A percentile compares a stretch with the other conserved stretches of the same genome.
phyloP scores from a whole-genome alignment of 345 rosid genomes.

The Garcia nutans region DNA sequence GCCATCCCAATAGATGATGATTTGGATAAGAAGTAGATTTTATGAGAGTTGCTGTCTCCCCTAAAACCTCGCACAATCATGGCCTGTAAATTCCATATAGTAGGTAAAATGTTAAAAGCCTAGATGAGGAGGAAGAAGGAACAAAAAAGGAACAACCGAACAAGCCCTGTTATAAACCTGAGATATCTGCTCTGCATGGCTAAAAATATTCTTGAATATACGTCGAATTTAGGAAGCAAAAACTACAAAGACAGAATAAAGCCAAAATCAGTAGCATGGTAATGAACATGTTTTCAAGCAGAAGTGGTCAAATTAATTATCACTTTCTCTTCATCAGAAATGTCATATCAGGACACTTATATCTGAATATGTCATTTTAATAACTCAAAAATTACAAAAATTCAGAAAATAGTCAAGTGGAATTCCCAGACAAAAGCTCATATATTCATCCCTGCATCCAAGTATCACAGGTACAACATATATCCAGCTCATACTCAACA shows the following conservation, averaged over 20 bases:
- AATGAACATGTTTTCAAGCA: slow-evolving; percentile 4
- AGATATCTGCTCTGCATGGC: slow-evolving; percentile 91
- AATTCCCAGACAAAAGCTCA: neutral
- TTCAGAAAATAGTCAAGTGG: neutral
- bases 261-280: slow-evolving; percentile 2
- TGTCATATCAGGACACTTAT: neutral
- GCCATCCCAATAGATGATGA: slow-evolving; percentile 56
- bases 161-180: slow-evolving; percentile 50
- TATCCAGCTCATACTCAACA: neutral
- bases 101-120: neutral
- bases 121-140: neutral
- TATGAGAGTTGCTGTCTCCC: slow-evolving; percentile 73
- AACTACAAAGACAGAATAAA: slow-evolving; percentile 47
- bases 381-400: neutral
- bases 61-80: slow-evolving; percentile 94
- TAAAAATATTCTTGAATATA: slow-evolving; percentile 86
- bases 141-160: slow-evolving; percentile 2
- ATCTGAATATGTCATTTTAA: neutral
- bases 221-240: slow-evolving; percentile 76
- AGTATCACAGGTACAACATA: neutral
- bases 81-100: slow-evolving; percentile 50
- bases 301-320: neutral
- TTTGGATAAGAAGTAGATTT: slow-evolving; percentile 57
- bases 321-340: neutral
- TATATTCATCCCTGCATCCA: neutral